Evolutionary conservation across 768 basidiomycete genomes (phyloP), one percentile per base, ranked within the genome.

Genomic region (Rhizopogon roseolus): DNA sequence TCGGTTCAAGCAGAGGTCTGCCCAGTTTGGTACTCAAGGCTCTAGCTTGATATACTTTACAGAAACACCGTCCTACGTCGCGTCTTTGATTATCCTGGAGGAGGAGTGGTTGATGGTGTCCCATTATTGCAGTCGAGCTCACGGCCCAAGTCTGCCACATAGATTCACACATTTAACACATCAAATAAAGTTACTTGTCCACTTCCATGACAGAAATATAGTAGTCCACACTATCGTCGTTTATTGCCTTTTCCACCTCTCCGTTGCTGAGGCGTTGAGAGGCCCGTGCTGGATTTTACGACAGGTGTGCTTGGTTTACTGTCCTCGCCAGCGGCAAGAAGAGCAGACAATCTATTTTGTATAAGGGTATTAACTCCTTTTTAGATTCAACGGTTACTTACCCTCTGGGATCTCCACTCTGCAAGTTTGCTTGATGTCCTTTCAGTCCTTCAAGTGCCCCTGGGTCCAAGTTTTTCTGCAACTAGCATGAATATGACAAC

Each of bases 401-500:
- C 84, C 84, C 79, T 59, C 78, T 82, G 57, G 82, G 58, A 57
- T 87, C 84, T 16, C 84, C 85, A 49, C 67, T 80, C 40, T 80
- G 75, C 38, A 86, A 57, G 1, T 77, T 82, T 17, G 76, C 80
- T 59, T 86, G 86, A 40, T 80, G 80, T 57, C 72, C 76, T 56
- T 81, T 81, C 55, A 88, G 74, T 46, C 86, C 86, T 58, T 85
- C 78, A 56, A 88, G 65, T 8, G 79, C 69, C 62, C 85, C 83
- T 1, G 86, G 86, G 60, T 90, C 89, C 72, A 91, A 65, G 52
- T 85, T 86, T 77, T 88, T 87, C 89, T 91, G 56, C 3, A 10
- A 37, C 28, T 48, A 19, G 25, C 38, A 53, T 61, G 57, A 56
- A 57, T 54, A n/a, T 40, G 27, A 38, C 19, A 14, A 17, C 1